Base-by-base conservation (phyloP, 805 yeast genomes). In the Starmerella ratchasimensis region DNA sequence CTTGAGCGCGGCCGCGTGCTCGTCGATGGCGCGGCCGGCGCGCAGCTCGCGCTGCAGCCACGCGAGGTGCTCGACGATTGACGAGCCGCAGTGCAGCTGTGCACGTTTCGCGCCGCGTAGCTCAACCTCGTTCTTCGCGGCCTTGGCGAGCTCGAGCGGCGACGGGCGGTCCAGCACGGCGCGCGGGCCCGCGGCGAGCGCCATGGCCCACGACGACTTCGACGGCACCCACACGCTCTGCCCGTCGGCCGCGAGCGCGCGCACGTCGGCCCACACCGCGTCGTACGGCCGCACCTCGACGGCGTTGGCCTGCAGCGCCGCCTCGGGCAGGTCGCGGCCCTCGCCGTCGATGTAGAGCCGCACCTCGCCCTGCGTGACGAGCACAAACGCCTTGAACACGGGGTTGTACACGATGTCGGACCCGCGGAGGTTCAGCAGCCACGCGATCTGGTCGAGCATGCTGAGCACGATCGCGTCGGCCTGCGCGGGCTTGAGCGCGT, bases 371-470 rank as follows among this genome's bases (percentile, higher is more conserved):
- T 51, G 47, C 14, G 69, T 60, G 22, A 76, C 63, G 9, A 76
- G 56, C 1, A 72, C 62, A 49, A 75, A 80, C 7, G 86, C 65
- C 58, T 74, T 83, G 55, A 88, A 90, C 2, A 84, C 88, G 0
- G 97, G 96, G 51, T 78, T 77, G 54, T 69, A 88, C 4, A 76
- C 76, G 41, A 88, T 76, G 55, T 88, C 97, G 17, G 68, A 70
- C 4, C 86, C 81, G 46, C 98, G 72, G 39, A 88, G 60, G 53
- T 88, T 88, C 53, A 84, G 69, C 30, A 84, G 60, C 95, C 95
- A 86, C 6, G 94, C 90, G 44, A 84, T 72, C 48, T 86, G 94
- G 60, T 88, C 96, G 36, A 86, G 59, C 1, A 84, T 74, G n/a
- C 74, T 65, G 3, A 81, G 63, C 11, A 84, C 61, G 32, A 81